Evolutionary conservation across 768 basidiomycete species (phyloP), one percentile per base, ranked within the genome.

Genomic region (Podaxis sp.): DNA sequence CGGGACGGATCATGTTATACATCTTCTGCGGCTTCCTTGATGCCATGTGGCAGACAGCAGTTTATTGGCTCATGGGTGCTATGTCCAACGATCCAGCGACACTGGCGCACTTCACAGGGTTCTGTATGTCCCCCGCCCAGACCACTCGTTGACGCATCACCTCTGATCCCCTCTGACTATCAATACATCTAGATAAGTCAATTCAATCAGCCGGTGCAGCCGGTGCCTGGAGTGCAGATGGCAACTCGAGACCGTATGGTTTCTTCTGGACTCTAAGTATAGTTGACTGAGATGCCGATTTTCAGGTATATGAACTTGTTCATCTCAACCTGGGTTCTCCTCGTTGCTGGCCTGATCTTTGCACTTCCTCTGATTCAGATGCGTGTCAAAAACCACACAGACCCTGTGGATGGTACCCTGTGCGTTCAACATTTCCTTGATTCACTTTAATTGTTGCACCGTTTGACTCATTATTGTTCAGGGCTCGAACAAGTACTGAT

Each of bases 41-140:
- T 64, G 78, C 91, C 3, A 88, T 90, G 85, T 93, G 90, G 89
- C 91, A 93, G 69, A 92, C 89, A 0, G 84, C 84, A 1, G 85
- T 86, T 9, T 91, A 91, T 70, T 90, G 88, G 88, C 75, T 89
- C 64, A 86, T 90, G 82, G 91, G 91, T 42, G 87, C 88, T 10
- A 89, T 93, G 86, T 89, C 88, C 27, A 91, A 93, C 64, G 84
- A 91, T 70, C 84, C 88, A 5, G 82, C 79, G 2, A 91, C 90
- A 69, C 82, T 92, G 18, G 90, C 90, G 0, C 81, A 90, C 67
- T 88, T 93, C 66, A 78, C 86, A 14, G 91, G 91, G 36, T 90
- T 93, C 68, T 92, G 90, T 91, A 68, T 65, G 87, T 80, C 9
- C 32, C 28, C 28, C 28, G n/a, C 16, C n/a, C 38, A 21, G 2